Evolutionary conservation across 148 eudicot species (phyloP).

Genomic region (Fagopyrum homotropicum): DNA sequence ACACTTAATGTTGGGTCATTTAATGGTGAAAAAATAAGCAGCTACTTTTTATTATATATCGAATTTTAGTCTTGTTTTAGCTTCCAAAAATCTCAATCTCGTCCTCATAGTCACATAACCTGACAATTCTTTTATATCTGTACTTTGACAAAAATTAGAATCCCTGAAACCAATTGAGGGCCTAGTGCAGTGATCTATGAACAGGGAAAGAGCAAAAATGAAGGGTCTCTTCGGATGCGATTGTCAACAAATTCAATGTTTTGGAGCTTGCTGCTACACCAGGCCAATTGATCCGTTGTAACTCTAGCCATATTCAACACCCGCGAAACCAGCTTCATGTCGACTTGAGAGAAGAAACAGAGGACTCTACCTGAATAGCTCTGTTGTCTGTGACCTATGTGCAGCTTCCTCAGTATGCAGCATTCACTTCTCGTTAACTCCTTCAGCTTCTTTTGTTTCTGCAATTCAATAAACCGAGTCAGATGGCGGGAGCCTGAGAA

Average conservation of each 20-base stretch:
- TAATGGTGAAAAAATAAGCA: slow-evolving; percentile 50
- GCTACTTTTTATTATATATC: slow-evolving; percentile 32
- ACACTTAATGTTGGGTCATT: slow-evolving; percentile 31
- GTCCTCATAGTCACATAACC: too few relatives aligned
- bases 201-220: slow-evolving; percentile 87
- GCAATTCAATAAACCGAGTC: slow-evolving; percentile 17
- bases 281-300: slow-evolving; percentile 67
- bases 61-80: too few relatives aligned
- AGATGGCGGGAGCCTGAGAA: neutral
- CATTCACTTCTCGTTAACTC: slow-evolving; percentile 49
- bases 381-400: slow-evolving; percentile 20
- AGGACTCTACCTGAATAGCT: slow-evolving; percentile 49
- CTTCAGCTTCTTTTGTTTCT: slow-evolving; percentile 76
- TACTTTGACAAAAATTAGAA: neutral
- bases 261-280: slow-evolving; percentile 69
- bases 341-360: slow-evolving; percentile 78
- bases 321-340: slow-evolving; percentile 64
- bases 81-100: too few relatives aligned
- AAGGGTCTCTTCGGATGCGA: slow-evolving; percentile 53
- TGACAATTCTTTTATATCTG: neutral
- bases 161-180: neutral
- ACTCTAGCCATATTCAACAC: slow-evolving; percentile 71
- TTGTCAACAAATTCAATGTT: slow-evolving; percentile 49
- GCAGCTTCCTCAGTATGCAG: slow-evolving; percentile 53
- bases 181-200: slow-evolving; percentile 14